phyloP scores from a whole-genome alignment of 2,329 filamentous ascomycete genomes.

The Cercospora berteroae region DNA sequence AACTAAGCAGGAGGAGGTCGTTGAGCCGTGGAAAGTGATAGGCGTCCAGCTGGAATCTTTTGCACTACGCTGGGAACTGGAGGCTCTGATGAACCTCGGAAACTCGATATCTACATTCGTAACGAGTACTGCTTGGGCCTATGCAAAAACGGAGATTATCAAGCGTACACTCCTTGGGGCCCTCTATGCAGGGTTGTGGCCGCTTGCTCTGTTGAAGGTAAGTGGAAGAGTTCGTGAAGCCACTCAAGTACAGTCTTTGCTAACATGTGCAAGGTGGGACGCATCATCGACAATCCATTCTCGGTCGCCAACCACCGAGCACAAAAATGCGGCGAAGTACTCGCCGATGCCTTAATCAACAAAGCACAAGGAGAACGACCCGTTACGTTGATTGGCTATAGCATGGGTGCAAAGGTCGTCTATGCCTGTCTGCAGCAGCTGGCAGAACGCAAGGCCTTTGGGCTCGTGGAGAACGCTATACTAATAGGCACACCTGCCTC shows the following conservation, averaged over 20 bases:
- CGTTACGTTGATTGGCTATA: slow-evolving; percentile 43
- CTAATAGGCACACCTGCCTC: slow-evolving; percentile 79
- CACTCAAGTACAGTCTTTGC: background rate
- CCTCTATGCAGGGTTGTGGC: slow-evolving; percentile 50
- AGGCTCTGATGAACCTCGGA: slow-evolving; percentile 72
- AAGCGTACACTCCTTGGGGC: slow-evolving; percentile 55
- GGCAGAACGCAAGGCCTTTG: slow-evolving; percentile 76
- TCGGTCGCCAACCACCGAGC: slow-evolving; percentile 40
- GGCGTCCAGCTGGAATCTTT: slow-evolving; percentile 74
- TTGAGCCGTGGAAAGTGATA: slow-evolving; percentile 74
- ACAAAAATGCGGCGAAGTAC: slow-evolving; percentile 42
- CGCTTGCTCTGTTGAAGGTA: slow-evolving; percentile 46
- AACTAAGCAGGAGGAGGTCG: slow-evolving; percentile 67
- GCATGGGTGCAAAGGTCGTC: slow-evolving; percentile 57
- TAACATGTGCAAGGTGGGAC: slow-evolving; percentile 32
- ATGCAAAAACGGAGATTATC: slow-evolving; percentile 72
- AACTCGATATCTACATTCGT: slow-evolving; percentile 73
- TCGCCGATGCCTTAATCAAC: slow-evolving; percentile 44
- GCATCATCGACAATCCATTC: slow-evolving; percentile 44
- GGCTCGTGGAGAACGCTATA: slow-evolving; percentile 78
- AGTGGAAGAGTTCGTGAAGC: background rate
- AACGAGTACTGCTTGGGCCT: slow-evolving; percentile 75
- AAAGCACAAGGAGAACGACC: slow-evolving; percentile 44
- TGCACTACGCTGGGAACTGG: slow-evolving; percentile 77
- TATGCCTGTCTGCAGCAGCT: slow-evolving; percentile 76